Evolutionary conservation across 2,329 filamentous ascomycete species (phyloP).

Genomic region (Lasiodiplodia citricola): DNA sequence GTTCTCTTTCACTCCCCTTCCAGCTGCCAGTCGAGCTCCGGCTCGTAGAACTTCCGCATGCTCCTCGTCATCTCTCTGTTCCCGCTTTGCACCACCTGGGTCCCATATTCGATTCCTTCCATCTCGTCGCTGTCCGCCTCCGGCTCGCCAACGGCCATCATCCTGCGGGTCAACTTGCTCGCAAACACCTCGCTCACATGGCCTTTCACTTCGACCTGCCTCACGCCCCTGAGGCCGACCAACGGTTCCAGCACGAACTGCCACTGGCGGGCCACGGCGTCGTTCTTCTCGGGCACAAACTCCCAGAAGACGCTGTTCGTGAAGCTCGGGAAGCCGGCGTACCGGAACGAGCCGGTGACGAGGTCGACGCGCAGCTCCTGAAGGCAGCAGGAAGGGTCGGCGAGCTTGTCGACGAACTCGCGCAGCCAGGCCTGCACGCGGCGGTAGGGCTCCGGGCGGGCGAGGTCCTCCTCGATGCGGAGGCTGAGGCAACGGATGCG

Average conservation of each 20-base stretch:
- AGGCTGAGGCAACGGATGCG: slow-evolving; percentile 18
- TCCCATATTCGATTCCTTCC: slow-evolving; percentile 2
- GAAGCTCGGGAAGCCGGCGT: slow-evolving; percentile 12
- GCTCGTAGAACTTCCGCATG: slow-evolving; percentile 26
- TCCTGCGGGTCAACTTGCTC: slow-evolving; percentile 4
- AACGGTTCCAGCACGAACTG: slow-evolving; percentile 29
- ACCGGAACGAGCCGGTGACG: slow-evolving; percentile 12
- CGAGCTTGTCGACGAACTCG: neutral
- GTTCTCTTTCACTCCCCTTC: neutral
- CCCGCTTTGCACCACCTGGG: slow-evolving; percentile 2
- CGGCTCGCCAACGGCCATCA: neutral
- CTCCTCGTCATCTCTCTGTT: slow-evolving; percentile 3
- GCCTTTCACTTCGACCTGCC: slow-evolving; percentile 14
- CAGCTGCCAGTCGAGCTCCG: slow-evolving; percentile 24
- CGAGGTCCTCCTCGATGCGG: slow-evolving; percentile 21
- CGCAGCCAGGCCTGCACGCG: slow-evolving; percentile 25
- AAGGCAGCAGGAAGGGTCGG: neutral
- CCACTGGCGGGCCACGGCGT: neutral
- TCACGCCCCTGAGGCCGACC: slow-evolving; percentile 14
- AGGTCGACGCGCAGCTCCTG: slow-evolving; percentile 18
- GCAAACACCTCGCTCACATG: slow-evolving; percentile 19
- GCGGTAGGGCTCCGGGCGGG: slow-evolving; percentile 14
- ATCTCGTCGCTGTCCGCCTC: neutral
- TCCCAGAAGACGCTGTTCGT: slow-evolving; percentile 17
- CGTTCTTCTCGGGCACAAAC: slow-evolving; percentile 6